These are phyloP conservation scores for Yamadazyma diospyri DNA, from an alignment of 1,139 yeast species.

Conservation along the genomic window DNA sequence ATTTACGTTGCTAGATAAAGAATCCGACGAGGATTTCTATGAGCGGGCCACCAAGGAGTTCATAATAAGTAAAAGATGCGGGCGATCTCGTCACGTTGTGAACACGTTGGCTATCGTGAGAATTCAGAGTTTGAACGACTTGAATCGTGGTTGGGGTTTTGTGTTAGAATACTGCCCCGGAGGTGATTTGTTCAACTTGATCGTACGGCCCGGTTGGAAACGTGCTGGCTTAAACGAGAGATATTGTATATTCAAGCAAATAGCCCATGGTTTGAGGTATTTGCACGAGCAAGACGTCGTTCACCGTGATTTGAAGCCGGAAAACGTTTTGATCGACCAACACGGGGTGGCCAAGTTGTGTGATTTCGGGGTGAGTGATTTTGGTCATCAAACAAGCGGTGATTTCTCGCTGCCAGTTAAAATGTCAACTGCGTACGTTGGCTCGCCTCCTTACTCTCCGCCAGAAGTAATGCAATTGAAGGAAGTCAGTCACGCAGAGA, in stretches of 20 bases:
- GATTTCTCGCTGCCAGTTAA: constrained; percentile 49
- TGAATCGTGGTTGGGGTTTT: constrained; percentile 76
- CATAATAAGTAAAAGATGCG: constrained; percentile 47
- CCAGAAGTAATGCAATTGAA: constrained; percentile 67
- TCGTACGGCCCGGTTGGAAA: constrained; percentile 48
- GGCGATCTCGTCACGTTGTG: constrained; percentile 53
- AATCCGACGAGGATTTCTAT: constrained; percentile 64
- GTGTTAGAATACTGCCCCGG: constrained; percentile 63
- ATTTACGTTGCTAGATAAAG: constrained; percentile 57
- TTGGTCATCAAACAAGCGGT: constrained; percentile 55
- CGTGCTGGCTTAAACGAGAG: constrained; percentile 44
- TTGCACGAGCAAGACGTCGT: constrained; percentile 57
- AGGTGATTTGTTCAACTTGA: constrained; percentile 46
- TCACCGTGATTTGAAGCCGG: constrained; percentile 67
- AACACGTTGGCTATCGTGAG: constrained; percentile 53
- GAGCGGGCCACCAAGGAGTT: constrained; percentile 61
- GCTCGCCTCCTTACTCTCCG: constrained; percentile 78
- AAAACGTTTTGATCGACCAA: constrained; percentile 52
- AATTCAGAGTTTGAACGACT: constrained; percentile 51
- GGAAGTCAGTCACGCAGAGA: constrained; percentile 32
- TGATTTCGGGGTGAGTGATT: constrained; percentile 73
- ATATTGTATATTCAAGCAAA: constrained; percentile 60
- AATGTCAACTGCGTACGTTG: constrained; percentile 51
- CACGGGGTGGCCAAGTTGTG: constrained; percentile 66
- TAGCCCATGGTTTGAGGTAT: constrained; percentile 48